Evolutionary conservation across 2,329 filamentous ascomycete species (phyloP).

Genomic region (Aspergillus vadensis): DNA sequence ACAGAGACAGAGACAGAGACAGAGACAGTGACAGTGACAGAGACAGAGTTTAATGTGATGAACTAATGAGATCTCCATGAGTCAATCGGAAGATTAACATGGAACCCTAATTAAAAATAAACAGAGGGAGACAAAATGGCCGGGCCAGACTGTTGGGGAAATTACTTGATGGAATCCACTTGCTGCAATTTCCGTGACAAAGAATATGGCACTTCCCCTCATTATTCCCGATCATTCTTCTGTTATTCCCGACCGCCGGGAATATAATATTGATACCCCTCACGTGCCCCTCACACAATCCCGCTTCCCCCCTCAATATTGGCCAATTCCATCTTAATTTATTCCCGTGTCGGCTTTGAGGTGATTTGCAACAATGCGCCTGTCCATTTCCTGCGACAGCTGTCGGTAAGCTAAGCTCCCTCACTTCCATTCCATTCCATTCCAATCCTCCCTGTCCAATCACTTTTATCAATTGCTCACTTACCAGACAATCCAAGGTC

Average conservation of each 20-base stretch:
- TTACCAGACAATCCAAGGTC: slow-evolving; percentile 36
- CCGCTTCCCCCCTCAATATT: background rate
- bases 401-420: slow-evolving; percentile 34
- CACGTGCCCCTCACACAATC: background rate
- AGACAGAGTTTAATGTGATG: background rate
- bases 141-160: background rate
- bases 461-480: background rate
- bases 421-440: background rate
- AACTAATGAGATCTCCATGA: background rate
- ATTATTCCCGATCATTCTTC: background rate
- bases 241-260: background rate
- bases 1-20: too few relatives aligned
- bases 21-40: too few relatives aligned
- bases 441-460: background rate
- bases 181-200: background rate
- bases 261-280: background rate
- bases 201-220: background rate
- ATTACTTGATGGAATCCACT: slow-evolving; percentile 4
- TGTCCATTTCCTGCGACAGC: slow-evolving; percentile 40
- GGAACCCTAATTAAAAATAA: background rate
- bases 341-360: too few relatives aligned
- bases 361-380: slow-evolving; percentile 27
- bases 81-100: background rate
- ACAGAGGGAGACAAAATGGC: background rate
- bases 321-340: background rate